phyloP scores from a whole-genome alignment of 2,329 filamentous ascomycete genomes.

The Parafenestella ontariensis region DNA sequence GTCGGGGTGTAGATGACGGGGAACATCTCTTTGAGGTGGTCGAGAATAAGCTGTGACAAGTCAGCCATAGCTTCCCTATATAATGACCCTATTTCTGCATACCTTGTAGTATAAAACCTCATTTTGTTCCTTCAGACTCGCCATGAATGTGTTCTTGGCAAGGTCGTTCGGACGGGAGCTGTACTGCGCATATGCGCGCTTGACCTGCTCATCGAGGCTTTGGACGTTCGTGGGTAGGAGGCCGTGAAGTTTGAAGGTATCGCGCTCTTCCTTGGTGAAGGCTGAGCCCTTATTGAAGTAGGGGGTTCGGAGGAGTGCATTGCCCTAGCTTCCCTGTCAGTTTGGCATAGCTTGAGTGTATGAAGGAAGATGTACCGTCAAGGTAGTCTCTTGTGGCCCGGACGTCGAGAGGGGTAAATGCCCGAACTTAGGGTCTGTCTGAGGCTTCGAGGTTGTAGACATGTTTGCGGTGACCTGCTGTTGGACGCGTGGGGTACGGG shows the following conservation, averaged over 20 bases:
- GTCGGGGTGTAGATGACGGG: conserved; percentile 91
- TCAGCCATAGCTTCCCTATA: conserved; percentile 5
- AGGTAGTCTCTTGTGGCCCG: conserved; percentile 48
- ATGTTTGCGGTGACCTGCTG: conserved; percentile 9
- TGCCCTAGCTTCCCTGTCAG: conserved; percentile 34
- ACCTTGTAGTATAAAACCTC: conserved; percentile 81
- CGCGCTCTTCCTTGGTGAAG: conserved; percentile 73
- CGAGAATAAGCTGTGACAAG: conserved; percentile 67
- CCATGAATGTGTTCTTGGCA: conserved; percentile 88
- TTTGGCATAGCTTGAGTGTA: background rate
- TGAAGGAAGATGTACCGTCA: conserved; percentile 40
- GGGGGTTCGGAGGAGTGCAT: conserved; percentile 67
- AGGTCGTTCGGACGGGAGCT: conserved; percentile 66
- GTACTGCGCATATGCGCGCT: conserved; percentile 84
- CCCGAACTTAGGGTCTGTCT: conserved; percentile 44
- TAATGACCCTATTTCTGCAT: conserved; percentile 14
- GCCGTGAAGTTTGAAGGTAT: conserved; percentile 73
- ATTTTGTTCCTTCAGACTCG: conserved; percentile 85
- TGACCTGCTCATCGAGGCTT: conserved; percentile 76
- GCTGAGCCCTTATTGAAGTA: conserved; percentile 86
- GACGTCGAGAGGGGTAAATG: conserved; percentile 53
- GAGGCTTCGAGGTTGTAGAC: conserved; percentile 16
- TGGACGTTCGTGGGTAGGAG: conserved; percentile 76
- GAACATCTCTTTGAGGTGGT: conserved; percentile 87
- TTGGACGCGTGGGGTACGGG: background rate